phyloP scores from a whole-genome alignment of 2,329 filamentous ascomycete species.

The Botrytis squamosa region DNA sequence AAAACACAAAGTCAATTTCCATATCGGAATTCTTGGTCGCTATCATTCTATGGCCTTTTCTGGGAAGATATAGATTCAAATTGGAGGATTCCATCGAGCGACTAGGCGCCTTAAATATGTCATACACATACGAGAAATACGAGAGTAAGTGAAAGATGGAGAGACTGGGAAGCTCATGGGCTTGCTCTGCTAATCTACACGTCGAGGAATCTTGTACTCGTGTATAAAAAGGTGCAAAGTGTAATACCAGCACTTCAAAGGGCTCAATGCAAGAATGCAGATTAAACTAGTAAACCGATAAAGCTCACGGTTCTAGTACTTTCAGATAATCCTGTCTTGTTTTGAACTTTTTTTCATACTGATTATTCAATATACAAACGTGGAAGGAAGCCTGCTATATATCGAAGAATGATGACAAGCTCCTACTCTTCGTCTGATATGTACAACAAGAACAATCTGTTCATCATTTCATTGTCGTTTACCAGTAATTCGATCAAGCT shows the following conservation, averaged over 20 bases:
- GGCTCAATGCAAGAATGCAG: background rate
- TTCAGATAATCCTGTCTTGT: background rate
- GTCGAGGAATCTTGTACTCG: background rate
- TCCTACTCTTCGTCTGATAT: background rate
- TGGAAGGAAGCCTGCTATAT: too few relatives aligned
- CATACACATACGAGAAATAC: background rate
- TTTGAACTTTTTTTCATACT: too few relatives aligned
- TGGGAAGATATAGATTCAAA: background rate
- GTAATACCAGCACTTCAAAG: background rate
- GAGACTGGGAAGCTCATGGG: accelerated
- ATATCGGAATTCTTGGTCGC: background rate
- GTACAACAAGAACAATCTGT: background rate
- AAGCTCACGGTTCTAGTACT: background rate
- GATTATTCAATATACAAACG: too few relatives aligned
- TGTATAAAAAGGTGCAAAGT: background rate
- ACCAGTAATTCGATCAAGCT: background rate
- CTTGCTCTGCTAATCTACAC: background rate
- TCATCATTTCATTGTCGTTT: background rate
- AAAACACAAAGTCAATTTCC: background rate
- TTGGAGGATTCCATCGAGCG: background rate
- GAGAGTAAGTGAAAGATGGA: accelerated
- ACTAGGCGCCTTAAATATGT: background rate
- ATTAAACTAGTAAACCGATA: background rate
- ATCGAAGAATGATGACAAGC: background rate
- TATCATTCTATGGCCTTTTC: background rate